Conservation (phyloP, 345 rosid species). For the Salix purpurea region DNA sequence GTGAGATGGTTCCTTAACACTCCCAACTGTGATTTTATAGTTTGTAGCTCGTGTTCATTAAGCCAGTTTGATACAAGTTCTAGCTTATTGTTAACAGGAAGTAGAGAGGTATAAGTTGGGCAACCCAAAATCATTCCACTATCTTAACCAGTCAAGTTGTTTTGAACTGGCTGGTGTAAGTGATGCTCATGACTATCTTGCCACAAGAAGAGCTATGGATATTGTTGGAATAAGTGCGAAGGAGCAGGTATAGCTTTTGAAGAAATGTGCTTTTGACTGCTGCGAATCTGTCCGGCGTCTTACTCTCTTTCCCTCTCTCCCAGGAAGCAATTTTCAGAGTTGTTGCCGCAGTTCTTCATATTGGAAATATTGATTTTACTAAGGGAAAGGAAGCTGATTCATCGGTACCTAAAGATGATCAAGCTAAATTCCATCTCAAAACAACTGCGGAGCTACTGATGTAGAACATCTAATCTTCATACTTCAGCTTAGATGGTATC, state of each 20-base stretch:
- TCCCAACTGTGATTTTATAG: not conserved
- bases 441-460: conserved; percentile 81
- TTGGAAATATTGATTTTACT: conserved; percentile 74
- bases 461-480: conserved; percentile 34
- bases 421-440: conserved; percentile 70
- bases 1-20: too few species aligned
- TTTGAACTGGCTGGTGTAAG: conserved; percentile 77
- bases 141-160: conserved; percentile 85
- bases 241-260: conserved; percentile 56
- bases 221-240: conserved; percentile 81
- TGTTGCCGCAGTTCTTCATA: conserved; percentile 82
- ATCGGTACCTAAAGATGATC: conserved; percentile 76
- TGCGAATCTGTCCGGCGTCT: conserved; percentile 7
- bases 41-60: not conserved
- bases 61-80: not conserved
- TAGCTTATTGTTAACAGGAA: conserved; percentile 45
- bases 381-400: conserved; percentile 89
- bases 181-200: conserved; percentile 90
- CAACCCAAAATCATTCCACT: conserved; percentile 68
- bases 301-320: conserved; percentile 14
- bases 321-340: conserved; percentile 97
- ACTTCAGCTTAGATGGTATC: not conserved
- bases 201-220: conserved; percentile 92
- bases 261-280: not conserved
- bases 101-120: conserved; percentile 74